These are phyloP conservation scores for Microcyclospora tardicrescens DNA, from an alignment of 2,329 filamentous ascomycete species.

Conservation along the genomic window DNA sequence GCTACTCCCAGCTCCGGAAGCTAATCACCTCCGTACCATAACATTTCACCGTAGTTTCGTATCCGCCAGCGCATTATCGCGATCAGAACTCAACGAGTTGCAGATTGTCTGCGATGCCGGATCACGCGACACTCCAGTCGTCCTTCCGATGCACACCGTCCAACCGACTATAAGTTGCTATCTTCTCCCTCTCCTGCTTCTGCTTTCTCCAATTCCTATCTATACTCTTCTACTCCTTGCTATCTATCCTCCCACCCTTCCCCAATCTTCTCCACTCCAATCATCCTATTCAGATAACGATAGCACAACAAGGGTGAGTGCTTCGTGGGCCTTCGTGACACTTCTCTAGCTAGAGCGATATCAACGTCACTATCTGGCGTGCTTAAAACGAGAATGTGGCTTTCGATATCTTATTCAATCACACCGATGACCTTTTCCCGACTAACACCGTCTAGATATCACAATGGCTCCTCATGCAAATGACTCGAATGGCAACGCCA, in stretches of 20 bases:
- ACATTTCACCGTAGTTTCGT: too few species aligned
- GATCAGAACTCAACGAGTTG: neutral
- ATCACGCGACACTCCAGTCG: neutral
- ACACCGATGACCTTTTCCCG: neutral
- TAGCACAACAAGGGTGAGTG: neutral
- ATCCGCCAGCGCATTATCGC: neutral
- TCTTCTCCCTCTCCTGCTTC: neutral
- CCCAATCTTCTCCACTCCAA: neutral
- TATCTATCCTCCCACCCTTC: neutral
- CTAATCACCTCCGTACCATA: too few species aligned
- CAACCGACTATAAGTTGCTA: neutral
- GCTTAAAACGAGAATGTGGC: neutral
- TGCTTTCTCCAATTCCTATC: neutral
- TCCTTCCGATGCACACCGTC: conserved; percentile 20
- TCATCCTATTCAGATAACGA: neutral
- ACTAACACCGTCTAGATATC: conserved; percentile 16
- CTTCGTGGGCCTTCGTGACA: neutral
- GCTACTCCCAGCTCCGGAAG: too few species aligned
- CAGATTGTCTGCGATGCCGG: neutral
- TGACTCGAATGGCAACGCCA: conserved; percentile 44
- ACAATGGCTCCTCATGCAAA: conserved; percentile 88
- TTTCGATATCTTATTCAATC: neutral
- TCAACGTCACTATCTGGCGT: neutral
- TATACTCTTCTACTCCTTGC: too few species aligned
- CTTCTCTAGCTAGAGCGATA: neutral